phyloP scores from a whole-genome alignment of 78 protist genomes.

The Dictyostelium citrinum region DNA sequence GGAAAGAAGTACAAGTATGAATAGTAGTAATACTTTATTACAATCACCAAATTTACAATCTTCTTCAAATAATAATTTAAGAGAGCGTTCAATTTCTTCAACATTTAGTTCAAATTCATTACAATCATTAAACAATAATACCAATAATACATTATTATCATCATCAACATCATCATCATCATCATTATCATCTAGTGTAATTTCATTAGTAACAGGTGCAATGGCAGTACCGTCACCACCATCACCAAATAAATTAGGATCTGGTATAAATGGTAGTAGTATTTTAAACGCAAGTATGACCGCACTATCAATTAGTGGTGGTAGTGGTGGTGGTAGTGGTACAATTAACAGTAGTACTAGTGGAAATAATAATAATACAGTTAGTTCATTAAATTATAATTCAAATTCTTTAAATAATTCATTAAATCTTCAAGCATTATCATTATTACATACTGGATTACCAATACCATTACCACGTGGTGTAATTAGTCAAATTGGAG shows the following conservation, averaged over 20 bases:
- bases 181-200: background rate
- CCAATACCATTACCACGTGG: conserved; percentile 61
- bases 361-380: background rate
- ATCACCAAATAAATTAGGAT: background rate
- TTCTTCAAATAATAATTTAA: background rate
- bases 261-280: background rate
- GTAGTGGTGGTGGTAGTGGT: background rate
- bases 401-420: background rate
- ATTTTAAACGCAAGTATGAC: background rate
- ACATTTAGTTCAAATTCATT: background rate
- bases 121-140: background rate
- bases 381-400: background rate
- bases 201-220: background rate
- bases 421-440: background rate
- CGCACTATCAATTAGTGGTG: background rate
- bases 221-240: background rate
- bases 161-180: background rate
- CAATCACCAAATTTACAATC: background rate
- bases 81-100: background rate
- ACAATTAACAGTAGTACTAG: background rate
- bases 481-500: conserved; percentile 55
- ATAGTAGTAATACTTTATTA: background rate
- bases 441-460: conserved; percentile 35
- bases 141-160: background rate
- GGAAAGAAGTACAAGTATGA: background rate